Conservation (phyloP, 345 rosid species). For the Pugionium dolabratum region DNA sequence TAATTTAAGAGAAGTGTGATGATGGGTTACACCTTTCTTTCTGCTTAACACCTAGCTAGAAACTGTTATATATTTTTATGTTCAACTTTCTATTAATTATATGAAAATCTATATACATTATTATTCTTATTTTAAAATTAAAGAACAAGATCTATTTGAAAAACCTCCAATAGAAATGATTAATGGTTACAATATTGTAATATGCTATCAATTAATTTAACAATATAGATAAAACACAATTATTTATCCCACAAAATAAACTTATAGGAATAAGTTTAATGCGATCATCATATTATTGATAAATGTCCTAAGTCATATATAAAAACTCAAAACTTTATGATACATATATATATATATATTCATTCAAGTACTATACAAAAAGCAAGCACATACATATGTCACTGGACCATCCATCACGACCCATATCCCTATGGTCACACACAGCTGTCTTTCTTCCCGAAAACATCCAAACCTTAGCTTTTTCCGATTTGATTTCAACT, state of each 20-base stretch:
- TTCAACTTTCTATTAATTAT: no score
- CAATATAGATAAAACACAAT: neutral
- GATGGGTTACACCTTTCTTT: no score
- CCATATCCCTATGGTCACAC: constrained; percentile 29
- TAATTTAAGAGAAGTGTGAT: no score
- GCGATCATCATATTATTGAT: constrained; percentile 1
- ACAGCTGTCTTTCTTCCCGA: constrained; percentile 32
- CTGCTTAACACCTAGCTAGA: no score
- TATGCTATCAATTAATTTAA: neutral
- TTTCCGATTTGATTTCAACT: constrained; percentile 16
- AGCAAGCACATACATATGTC: neutral
- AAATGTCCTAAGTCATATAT: neutral
- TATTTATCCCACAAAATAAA: neutral
- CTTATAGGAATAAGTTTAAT: neutral
- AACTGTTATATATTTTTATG: no score
- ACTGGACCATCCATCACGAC: constrained; percentile 23
- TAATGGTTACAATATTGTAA: neutral
- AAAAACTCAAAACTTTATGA: neutral
- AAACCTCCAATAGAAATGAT: neutral
- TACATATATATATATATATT: neutral
- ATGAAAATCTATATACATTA: no score
- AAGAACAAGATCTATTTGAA: neutral
- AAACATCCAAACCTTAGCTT: constrained; percentile 49
- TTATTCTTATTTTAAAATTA: no score
- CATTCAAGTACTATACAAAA: constrained; percentile 20